Evolutionary conservation across 2,329 filamentous ascomycete genomes (phyloP), one percentile per base, ranked within the genome.

Genomic region (Sarocladiaceae sp.): DNA sequence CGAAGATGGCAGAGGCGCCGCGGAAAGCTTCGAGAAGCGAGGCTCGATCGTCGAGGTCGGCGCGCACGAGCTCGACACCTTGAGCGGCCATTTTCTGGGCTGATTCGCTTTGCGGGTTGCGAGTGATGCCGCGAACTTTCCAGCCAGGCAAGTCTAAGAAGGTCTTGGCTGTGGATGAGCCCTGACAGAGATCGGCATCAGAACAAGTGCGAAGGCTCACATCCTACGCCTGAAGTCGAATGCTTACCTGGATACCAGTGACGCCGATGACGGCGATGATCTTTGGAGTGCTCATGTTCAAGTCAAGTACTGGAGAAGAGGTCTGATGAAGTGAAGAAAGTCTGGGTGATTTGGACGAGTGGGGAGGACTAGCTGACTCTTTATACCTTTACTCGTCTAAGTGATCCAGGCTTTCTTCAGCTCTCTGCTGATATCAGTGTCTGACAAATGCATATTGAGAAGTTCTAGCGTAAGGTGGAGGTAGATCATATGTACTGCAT

Each of bases 1-100:
- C 60, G 63, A 72, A 74, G 55, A 74, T 68, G 52, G 59, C 59
- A 29, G 61, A 61, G 11, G 71, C 66, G 28, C 64, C 68, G 13
- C 57, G 25, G 58, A 74, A 73, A 2, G 66, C 70, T 1, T 50
- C 33, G 6, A 58, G 51, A 12, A 73, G 63, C 0, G 66, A 65
- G 2, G 53, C 54, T 1, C 58, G 37, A 29, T 69, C 62, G 49
- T 69, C 58, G 15, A 66, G 56, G 37, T 72, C 64, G 2, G 58
- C 67, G 46, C 59, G 29, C 10, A 72, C 62, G 13, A 74, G 57
- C 35, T 74, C 70, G 20, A 71, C 59, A 15, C 69, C 71, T 37
- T 57, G 56, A 1, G 51, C 56, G n/a, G 56, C 56, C 53, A 65
- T 63, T 3, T 22, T 61, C 29, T 66, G 57, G 11, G 69, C 63